These are phyloP conservation scores for Leccinum subrobustum DNA, from an alignment of 1,284 basidiomycete species.

Conservation along the genomic window DNA sequence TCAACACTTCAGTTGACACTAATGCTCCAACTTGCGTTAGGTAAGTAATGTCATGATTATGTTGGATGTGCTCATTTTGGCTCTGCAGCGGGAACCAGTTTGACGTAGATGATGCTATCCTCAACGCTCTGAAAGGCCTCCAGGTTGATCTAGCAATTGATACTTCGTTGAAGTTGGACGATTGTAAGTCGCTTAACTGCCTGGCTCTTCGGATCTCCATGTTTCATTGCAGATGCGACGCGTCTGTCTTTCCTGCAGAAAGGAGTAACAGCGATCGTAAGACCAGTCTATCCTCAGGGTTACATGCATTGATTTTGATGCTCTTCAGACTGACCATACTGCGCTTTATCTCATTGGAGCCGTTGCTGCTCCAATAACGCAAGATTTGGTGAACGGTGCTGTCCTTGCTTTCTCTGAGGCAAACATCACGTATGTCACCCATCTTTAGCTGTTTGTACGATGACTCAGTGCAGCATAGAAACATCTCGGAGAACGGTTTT, in stretches of 20 bases:
- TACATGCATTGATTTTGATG: not conserved
- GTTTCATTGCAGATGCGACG: conserved; percentile 46
- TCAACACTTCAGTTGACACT: conserved; percentile 58
- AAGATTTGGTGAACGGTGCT: conserved; percentile 63
- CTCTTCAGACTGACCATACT: conserved; percentile 55
- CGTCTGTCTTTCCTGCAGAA: conserved; percentile 64
- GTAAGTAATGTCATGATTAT: conserved; percentile 29
- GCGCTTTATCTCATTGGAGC: conserved; percentile 70
- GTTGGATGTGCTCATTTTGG: conserved; percentile 13
- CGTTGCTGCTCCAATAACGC: conserved; percentile 64
- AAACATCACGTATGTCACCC: conserved; percentile 52
- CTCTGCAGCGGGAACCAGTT: conserved; percentile 58
- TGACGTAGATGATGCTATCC: conserved; percentile 58
- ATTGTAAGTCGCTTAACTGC: conserved; percentile 42
- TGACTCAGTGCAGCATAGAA: conserved; percentile 40
- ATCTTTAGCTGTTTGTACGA: conserved; percentile 44
- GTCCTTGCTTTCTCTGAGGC: conserved; percentile 56
- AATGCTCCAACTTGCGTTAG: conserved; percentile 53
- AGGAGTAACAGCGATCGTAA: conserved; percentile 57
- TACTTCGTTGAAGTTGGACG: conserved; percentile 54
- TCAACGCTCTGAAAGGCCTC: conserved; percentile 61
- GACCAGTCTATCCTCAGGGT: conserved; percentile 12
- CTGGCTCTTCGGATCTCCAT: not conserved
- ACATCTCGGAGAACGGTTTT: conserved; percentile 64
- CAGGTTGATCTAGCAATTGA: conserved; percentile 53